Evolutionary conservation across 768 basidiomycete genomes (phyloP).

Genomic region (Amanita exitialis): DNA sequence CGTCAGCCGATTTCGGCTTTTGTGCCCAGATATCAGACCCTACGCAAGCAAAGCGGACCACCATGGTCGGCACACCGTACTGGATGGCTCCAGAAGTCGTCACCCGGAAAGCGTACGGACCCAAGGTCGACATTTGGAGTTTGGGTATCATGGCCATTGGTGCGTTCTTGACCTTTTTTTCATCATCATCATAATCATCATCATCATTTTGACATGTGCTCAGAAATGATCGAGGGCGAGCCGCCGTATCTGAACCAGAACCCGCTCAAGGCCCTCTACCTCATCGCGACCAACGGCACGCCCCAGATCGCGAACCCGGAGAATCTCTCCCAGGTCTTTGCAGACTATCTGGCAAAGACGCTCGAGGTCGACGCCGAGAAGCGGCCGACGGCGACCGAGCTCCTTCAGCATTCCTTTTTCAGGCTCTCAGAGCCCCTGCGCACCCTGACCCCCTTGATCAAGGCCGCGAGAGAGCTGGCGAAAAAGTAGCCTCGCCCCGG

Average conservation of each 20-base stretch:
- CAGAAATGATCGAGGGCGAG: conserved; percentile 98
- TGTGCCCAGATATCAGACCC: conserved; percentile 92
- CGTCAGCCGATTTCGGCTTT: conserved; percentile 93
- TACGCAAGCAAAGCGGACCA: conserved; percentile 87
- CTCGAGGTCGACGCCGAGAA: conserved; percentile 94
- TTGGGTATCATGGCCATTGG: conserved; percentile 96
- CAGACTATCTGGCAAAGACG: conserved; percentile 80
- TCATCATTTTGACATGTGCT: too few relatives aligned
- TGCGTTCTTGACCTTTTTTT: conserved; percentile 16
- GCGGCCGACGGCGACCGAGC: conserved; percentile 74
- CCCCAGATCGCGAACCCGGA: conserved; percentile 91
- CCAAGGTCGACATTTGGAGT: conserved; percentile 98
- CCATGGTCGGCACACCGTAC: conserved; percentile 98
- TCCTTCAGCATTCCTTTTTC: conserved; percentile 87
- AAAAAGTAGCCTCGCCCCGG: conserved; percentile 27
- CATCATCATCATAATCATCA: too few relatives aligned
- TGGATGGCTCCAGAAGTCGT: conserved; percentile 99
- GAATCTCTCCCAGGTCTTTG: conserved; percentile 64
- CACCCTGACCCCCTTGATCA: conserved; percentile 83
- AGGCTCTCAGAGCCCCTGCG: conserved; percentile 78
- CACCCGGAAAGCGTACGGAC: conserved; percentile 94
- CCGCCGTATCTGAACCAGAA: conserved; percentile 96
- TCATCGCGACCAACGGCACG: conserved; percentile 97
- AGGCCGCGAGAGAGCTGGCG: conserved; percentile 81
- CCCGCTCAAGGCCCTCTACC: conserved; percentile 91